A percentile compares a stretch with the other conserved stretches of the same genome.
phyloP scores from a whole-genome alignment of 768 basidiomycete genomes.

The Hydnomerulius pinastri region DNA sequence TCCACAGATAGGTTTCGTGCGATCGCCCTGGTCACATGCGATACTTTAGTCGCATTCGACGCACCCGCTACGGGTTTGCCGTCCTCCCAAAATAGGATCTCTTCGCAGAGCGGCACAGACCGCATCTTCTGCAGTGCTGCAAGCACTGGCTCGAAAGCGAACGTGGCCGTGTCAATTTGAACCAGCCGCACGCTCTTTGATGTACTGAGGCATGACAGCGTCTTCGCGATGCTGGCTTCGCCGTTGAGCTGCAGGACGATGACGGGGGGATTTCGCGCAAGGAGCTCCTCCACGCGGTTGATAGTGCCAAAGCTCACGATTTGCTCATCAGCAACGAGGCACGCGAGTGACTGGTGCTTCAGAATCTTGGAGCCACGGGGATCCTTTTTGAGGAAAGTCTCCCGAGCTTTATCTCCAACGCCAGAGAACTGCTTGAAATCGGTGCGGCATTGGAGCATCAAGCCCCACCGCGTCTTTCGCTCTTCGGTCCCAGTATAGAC shows the following conservation, averaged over 20 bases:
- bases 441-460: conserved; percentile 38
- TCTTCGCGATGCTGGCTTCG: conserved; percentile 38
- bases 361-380: conserved; percentile 39
- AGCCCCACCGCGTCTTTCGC: conserved; percentile 41
- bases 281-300: conserved; percentile 53
- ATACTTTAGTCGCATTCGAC: conserved; percentile 3
- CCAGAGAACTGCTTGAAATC: conserved; percentile 40
- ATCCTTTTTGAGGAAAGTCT: conserved; percentile 40
- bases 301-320: conserved; percentile 57
- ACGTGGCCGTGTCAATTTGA: conserved; percentile 63
- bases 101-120: conserved; percentile 48
- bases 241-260: conserved; percentile 60
- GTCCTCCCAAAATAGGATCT: conserved; percentile 57
- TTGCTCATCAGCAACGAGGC: conserved; percentile 50
- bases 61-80: conserved; percentile 18
- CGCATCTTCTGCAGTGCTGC: conserved; percentile 53
- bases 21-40: conserved; percentile 30
- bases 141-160: conserved; percentile 64
- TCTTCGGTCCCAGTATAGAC: conserved; percentile 38
- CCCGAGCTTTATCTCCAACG: conserved; percentile 37
- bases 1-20: conserved; percentile 37
- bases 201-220: conserved; percentile 42
- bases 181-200: conserved; percentile 44
- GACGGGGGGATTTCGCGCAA: conserved; percentile 47
- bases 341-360: conserved; percentile 56